Percentiles rank a stretch among this genome's conserved stretches.
Conservation (phyloP, 2,329 filamentous ascomycete species). For the Colletotrichum sp. region DNA sequence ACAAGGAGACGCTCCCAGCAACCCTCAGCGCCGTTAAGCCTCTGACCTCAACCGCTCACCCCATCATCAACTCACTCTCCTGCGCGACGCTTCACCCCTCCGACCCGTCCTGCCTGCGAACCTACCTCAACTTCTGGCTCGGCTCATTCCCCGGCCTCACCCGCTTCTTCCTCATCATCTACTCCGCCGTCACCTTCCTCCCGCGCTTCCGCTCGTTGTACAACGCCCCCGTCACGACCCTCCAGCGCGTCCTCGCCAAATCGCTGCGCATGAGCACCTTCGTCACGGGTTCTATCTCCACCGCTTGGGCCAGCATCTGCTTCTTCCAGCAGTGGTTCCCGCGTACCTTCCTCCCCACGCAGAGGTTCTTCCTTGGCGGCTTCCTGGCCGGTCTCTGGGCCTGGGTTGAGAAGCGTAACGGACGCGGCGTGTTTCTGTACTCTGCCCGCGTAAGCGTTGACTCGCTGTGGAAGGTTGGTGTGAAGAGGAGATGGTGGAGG, state of each 20-base stretch:
- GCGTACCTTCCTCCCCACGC: constrained; percentile 74
- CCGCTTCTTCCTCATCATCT: constrained; percentile 78
- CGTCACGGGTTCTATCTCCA: constrained; percentile 82
- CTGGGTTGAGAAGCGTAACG: constrained; percentile 70
- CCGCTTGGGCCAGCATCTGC: constrained; percentile 88
- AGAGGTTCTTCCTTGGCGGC: constrained; percentile 89
- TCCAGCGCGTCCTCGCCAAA: constrained; percentile 69
- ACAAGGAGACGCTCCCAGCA: constrained; percentile 68
- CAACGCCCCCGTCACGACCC: constrained; percentile 68
- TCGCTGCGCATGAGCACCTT: constrained; percentile 80
- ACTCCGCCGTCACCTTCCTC: constrained; percentile 70
- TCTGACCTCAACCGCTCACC: constrained; percentile 84
- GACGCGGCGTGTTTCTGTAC: constrained; percentile 78
- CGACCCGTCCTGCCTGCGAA: constrained; percentile 87
- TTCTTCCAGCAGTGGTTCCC: constrained; percentile 85
- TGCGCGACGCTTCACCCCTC: constrained; percentile 89
- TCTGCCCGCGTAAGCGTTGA: constrained; percentile 80
- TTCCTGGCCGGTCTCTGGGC: constrained; percentile 87
- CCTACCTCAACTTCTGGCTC: constrained; percentile 87
- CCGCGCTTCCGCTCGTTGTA: constrained; percentile 73
- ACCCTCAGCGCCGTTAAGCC: constrained; percentile 74
- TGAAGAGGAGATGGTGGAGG: constrained; percentile 87
- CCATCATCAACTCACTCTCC: constrained; percentile 81
- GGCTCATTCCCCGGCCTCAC: constrained; percentile 80
- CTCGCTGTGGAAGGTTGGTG: constrained; percentile 90